phyloP scores from a whole-genome alignment of 2,329 filamentous ascomycete species.

The Neopestalotiopsis sp. region DNA sequence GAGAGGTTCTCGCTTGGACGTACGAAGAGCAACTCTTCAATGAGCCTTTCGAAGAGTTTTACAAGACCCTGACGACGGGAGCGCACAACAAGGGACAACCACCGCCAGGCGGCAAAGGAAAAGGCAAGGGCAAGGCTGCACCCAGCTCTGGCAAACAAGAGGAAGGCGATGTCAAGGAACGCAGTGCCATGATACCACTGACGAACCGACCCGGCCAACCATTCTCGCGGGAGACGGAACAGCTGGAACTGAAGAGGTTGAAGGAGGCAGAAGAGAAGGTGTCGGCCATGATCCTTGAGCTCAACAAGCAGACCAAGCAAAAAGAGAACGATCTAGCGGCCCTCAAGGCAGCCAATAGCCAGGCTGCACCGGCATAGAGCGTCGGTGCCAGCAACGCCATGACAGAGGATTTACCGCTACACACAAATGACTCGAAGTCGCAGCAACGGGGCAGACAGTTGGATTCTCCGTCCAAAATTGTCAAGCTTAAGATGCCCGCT shows the following conservation, averaged over 20 bases:
- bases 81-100: slow-evolving; percentile 58
- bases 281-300: slow-evolving; percentile 62
- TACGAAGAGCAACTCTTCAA: slow-evolving; percentile 98
- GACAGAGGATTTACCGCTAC: neutral
- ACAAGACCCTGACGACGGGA: slow-evolving; percentile 81
- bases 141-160: slow-evolving; percentile 30
- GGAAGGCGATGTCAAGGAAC: slow-evolving; percentile 53
- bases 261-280: slow-evolving; percentile 70
- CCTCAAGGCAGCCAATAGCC: slow-evolving; percentile 61
- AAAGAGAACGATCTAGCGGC: slow-evolving; percentile 68
- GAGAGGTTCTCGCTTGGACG: slow-evolving; percentile 76
- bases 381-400: neutral
- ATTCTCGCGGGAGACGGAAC: slow-evolving; percentile 76
- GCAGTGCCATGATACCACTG: slow-evolving; percentile 77
- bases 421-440: slow-evolving; percentile 21
- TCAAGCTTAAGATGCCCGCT: too few species aligned
- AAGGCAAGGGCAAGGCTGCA: slow-evolving; percentile 58
- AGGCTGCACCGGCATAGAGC: slow-evolving; percentile 38
- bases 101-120: slow-evolving; percentile 50
- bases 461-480: too few species aligned
- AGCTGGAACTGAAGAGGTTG: slow-evolving; percentile 64
- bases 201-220: slow-evolving; percentile 70
- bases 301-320: slow-evolving; percentile 65
- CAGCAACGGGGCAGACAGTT: slow-evolving; percentile 23
- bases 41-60: slow-evolving; percentile 92